Conservation (phyloP, 768 basidiomycete genomes). For the Punctularia strigosozonata region DNA sequence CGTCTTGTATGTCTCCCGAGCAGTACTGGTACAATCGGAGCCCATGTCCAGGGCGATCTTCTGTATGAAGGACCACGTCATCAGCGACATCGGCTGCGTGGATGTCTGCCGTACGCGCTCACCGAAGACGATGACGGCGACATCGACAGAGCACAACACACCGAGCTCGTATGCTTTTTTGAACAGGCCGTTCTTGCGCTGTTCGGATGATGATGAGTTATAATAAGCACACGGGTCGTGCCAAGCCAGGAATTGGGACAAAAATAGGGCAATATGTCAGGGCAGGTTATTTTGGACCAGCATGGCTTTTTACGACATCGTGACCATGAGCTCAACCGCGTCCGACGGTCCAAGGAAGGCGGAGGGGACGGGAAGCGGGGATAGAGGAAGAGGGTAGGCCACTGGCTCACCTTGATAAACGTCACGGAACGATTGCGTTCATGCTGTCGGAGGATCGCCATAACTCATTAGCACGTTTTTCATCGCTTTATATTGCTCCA, state of each 20-base stretch:
- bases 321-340: too few species aligned
- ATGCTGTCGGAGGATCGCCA: slow-evolving; percentile 51
- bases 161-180: slow-evolving; percentile 87
- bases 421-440: slow-evolving; percentile 87
- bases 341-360: too few species aligned
- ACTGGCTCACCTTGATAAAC: slow-evolving; percentile 64
- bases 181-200: slow-evolving; percentile 87
- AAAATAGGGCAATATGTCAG: slow-evolving; percentile 22
- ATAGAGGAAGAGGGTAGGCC: slow-evolving; percentile 15
- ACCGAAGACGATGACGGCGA: slow-evolving; percentile 84
- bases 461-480: too few species aligned
- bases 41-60: slow-evolving; percentile 71
- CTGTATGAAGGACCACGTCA: slow-evolving; percentile 37
- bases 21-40: slow-evolving; percentile 76
- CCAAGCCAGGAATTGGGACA: slow-evolving; percentile 28
- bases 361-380: slow-evolving; percentile 7
- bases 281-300: slow-evolving; percentile 20
- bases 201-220: slow-evolving; percentile 12
- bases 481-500: too few species aligned
- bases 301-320: too few species aligned
- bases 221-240: slow-evolving; percentile 6
- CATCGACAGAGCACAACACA: slow-evolving; percentile 82
- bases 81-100: slow-evolving; percentile 1
- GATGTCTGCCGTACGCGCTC: slow-evolving; percentile 15
- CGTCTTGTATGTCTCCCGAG: slow-evolving; percentile 56